phyloP scores from a whole-genome alignment of 192 early-diverging fungal species.

The Coemansia sp. region DNA sequence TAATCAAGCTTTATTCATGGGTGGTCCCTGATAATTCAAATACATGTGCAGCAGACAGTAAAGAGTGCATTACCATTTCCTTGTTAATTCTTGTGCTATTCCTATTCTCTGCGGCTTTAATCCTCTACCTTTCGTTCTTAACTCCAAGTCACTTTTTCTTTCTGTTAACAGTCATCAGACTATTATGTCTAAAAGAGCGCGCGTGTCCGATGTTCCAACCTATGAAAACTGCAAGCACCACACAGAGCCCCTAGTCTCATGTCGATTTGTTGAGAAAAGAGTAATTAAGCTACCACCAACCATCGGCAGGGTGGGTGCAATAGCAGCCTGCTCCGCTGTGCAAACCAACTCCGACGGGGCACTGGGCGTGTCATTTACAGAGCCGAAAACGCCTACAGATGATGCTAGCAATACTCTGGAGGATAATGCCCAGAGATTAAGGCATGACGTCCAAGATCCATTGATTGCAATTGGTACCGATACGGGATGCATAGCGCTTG shows the following conservation, averaged over 20 bases:
- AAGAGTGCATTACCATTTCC: too few relatives aligned
- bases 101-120: too few relatives aligned
- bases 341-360: background rate
- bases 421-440: background rate
- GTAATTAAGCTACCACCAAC: constrained; percentile 11
- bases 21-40: too few relatives aligned
- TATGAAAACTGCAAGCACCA: background rate
- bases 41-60: too few relatives aligned
- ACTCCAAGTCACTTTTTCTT: too few relatives aligned
- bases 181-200: constrained; percentile 8
- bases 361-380: background rate
- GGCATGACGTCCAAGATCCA: background rate
- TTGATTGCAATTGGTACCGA: constrained; percentile 33
- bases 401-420: background rate
- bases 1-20: too few relatives aligned
- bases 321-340: constrained; percentile 20
- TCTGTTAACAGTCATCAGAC: too few relatives aligned
- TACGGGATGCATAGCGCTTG: constrained; percentile 26
- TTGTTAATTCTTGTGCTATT: too few relatives aligned
- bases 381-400: background rate
- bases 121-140: too few relatives aligned
- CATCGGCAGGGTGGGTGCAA: constrained; percentile 24
- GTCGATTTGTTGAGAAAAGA: constrained; percentile 7
- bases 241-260: background rate
- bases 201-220: background rate